Base-by-base conservation (phyloP, 108 stramenopile species). In the Skeletonema potamos region DNA sequence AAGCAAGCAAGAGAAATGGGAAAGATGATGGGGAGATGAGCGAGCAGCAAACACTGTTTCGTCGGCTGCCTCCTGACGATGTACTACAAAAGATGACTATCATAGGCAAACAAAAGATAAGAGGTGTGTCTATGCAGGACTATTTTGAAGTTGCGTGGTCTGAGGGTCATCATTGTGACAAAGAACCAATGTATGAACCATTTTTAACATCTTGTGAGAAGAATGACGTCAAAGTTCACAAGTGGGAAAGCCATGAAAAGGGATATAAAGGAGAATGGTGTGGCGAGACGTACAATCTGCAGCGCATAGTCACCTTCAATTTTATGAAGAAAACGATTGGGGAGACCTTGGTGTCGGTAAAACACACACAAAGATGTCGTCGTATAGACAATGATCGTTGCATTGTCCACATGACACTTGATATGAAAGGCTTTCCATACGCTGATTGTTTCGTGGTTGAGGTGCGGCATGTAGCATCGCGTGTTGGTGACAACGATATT, bases 361-460 rank as follows among this genome's bases (percentile, higher is more conserved):
- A 76, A 55, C 92, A 94, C 44, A 85, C 81, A 11, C 92, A 94
- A 30, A 76, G 81, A 27, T 85, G 81, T 27, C 71, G 81, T 51
- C 67, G 87, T 0, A 76, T 82, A 28, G 74, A 72, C 1, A 75
- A 86, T 24, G 84, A 90, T 61, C 75, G 66, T 58, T 87, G 76
- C 44, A 72, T 91, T 15, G 62, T 94, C 44, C 64, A 72, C 4
- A 94, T 89, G 64, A 80, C 82, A 2, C 70, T 88, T 6, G 79
- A 82, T 29, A 76, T 76, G 74, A 76, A 63, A 36, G 92, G 90
- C 3, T 90, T 94, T 59, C 92, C 90, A 0, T 94, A 90, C 75
- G 79, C 89, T 9, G 92, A 94, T 62, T 73, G 74, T 34, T 94
- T 94, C 64, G 78, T 73, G 0, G 87, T 94, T 0, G 89, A 91